phyloP scores from a whole-genome alignment of 257 asterid species.

The Rauvolfia tetraphylla region DNA sequence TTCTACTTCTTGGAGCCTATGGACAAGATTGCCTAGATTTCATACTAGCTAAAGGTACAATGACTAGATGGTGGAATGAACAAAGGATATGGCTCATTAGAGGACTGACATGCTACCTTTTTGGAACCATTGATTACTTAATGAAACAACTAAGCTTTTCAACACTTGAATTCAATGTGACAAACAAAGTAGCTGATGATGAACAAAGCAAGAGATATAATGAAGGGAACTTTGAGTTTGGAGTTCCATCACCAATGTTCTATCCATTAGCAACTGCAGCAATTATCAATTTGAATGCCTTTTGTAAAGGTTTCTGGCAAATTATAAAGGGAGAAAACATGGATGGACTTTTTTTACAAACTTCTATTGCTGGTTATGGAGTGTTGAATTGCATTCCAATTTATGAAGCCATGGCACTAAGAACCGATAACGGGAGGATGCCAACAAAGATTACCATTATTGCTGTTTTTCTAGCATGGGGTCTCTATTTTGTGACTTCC shows the following conservation, averaged over 20 bases:
- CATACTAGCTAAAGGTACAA: slow-evolving; percentile 42
- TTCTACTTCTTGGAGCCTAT: slow-evolving; percentile 57
- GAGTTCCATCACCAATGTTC: slow-evolving; percentile 61
- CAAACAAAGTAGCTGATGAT: slow-evolving; percentile 55
- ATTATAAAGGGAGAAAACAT: slow-evolving; percentile 18
- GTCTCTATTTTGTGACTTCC: slow-evolving; percentile 21
- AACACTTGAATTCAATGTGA: slow-evolving; percentile 49
- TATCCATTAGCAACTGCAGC: slow-evolving; percentile 52
- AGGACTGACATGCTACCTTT: slow-evolving; percentile 43
- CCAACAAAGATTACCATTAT: slow-evolving; percentile 40
- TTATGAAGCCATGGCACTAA: slow-evolving; percentile 63
- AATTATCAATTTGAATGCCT: slow-evolving; percentile 30
- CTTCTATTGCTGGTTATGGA: slow-evolving; percentile 46
- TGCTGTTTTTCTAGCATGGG: slow-evolving; percentile 33
- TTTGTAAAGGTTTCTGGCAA: slow-evolving; percentile 19
- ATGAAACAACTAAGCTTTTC: slow-evolving; percentile 45
- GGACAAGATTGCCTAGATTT: slow-evolving; percentile 62
- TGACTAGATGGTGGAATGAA: slow-evolving; percentile 69
- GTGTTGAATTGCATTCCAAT: slow-evolving; percentile 53
- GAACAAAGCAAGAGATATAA: slow-evolving; percentile 51
- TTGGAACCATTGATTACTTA: slow-evolving; percentile 53
- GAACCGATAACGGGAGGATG: slow-evolving; percentile 60
- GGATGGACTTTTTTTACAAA: slow-evolving; percentile 29
- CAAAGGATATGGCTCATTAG: slow-evolving; percentile 79
- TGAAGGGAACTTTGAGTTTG: slow-evolving; percentile 59